Base-by-base conservation (phyloP, 805 yeast species). In the Saccharomyces cerevisiae region DNA sequence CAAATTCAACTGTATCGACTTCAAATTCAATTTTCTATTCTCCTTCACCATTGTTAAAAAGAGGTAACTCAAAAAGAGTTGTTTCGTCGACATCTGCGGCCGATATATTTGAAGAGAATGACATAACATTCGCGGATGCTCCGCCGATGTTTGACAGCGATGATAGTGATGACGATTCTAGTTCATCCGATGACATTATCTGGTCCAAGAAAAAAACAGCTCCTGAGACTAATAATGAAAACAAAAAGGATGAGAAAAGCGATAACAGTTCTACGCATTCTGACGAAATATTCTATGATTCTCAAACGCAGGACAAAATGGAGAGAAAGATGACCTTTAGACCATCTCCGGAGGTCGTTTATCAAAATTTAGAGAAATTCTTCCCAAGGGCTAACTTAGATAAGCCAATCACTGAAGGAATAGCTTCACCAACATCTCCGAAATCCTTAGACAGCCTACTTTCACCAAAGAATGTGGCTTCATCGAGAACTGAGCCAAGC, bases 351-450 rank as follows among this genome's bases (percentile, higher is more conserved):
- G 98, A 92, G 64, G 95, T 88, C 46, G 85, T 94, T 30, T 94
- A 91, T 67, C 89, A 89, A 53, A 91, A 94, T 62, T 78, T 94
- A 57, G 99, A 94, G 61, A 81, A 81, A 64, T 94, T 87, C 67
- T 94, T 94, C 76, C 99, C 99, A 0, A 79, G 87, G 61, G 84
- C 97, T 0, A 92, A 92, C 70, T 77, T 94, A 56, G 99, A 94
- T 67, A 87, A 85, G 62, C 96, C 97, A 2, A 89, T 94, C 32
- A 80, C 92, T 26, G 96, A 87, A 59, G 82, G 86, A 1, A 77
- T 77, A 0, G 71, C 81, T 4, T 83, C 87, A 0, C 86, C 89
- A 1, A 73, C 76, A 0, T 79, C 83, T 0, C 83, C 84, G 14
- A 65, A 66, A 41, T 62, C 67, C 1, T 67, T 63, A 47, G 64